Base-by-base conservation (phyloP, 164 flowering plant species). In the Berberis vulgaris region DNA sequence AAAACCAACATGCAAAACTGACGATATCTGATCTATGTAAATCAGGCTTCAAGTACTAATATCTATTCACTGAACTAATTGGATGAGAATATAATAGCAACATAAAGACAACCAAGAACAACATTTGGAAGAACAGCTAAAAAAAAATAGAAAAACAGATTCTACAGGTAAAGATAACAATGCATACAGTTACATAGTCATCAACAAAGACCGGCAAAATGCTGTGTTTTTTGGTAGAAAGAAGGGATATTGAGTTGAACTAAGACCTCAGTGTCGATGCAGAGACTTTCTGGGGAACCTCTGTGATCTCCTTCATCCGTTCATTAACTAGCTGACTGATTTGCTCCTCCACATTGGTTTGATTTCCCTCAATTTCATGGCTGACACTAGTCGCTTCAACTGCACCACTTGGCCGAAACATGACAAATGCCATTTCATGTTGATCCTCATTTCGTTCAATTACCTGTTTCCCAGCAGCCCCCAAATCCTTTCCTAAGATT, bases 401-500 rank as follows among this genome's bases (percentile, higher is more conserved):
- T 62, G 67, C 75, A 47, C 67, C 66, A 41, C 46, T 49, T 5
- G 86, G 67, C 65, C 74, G 82, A 64, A 80, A 86, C 91, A 95
- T 82, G 4, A 83, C 91, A 76, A 95, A 95, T 13, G 97, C 81
- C 84, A 72, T 81, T 55, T 83, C 94, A 43, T 72, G 74, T 46
- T 85, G 82, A 71, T 71, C 80, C 7, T 81, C 81, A 55, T 82
- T 87, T 41, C 87, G 88, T 12, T 87, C 89, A 60, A 83, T 71
- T 53, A 95, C 71, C 65, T 59, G 69, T 71, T 91, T 95, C 52
- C 85, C 90, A 13, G 62, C 72, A 42, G 77, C 68, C 63, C 79
- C 92, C 5, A 82, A 73, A 62, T 84, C 96, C 74, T 82, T 87
- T 62, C 89, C 97, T n/a, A 89, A 65, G 44, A 95, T 72, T 55